Evolutionary conservation across 139 green algal genomes (phyloP), one percentile per base, ranked within the genome.

Genomic region (Auxenochlorella pyrenoidosa): DNA sequence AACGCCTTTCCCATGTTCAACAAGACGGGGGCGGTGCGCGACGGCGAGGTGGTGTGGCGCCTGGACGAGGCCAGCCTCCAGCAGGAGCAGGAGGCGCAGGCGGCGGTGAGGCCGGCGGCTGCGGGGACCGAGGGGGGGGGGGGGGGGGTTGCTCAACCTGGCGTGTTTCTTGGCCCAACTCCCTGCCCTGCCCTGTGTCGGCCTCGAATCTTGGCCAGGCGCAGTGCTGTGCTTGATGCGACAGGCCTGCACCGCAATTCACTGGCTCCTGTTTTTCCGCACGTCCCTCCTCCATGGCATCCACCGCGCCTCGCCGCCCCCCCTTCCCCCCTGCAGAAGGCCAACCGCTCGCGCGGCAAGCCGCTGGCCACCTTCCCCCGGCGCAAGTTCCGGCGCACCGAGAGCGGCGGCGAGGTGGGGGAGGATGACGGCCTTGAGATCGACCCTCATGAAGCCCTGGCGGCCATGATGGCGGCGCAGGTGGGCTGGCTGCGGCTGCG

Each of bases 1-100:
- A 92, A 92, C 86, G 89, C 89, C 22, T 92, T 92, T 47, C 38
- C 43, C 51, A 90, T 92, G 85, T 92, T 92, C 66, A 40, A 75
- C 3, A 90, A 90, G 63, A 92, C 89, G 54, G 71, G 73, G 18
- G 40, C 66, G 8, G 54, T 88, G 51, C 59, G 75, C n/a, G 86
- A 90, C 21, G 89, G 89, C 1, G 89, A 92, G 65, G 86, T 92
- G 34, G 89, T 92, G 40, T 92, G 89, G 89, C 89, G 78, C 38
- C 85, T 92, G 58, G 86, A 88, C n/a, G 59, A 87, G 32, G n/a
- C 32, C n/a, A 44, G 51, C 10, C 51, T 92, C 68, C 63, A 34
- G 38, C 28, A 47, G 72, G 89, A 92, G 63, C 32, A 71, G 63
- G 59, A 65, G 58, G 19, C 36, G 41, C 75, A 89, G 44, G 85